Conservation (phyloP, 345 rosid genomes). For the Linum lewisii region DNA sequence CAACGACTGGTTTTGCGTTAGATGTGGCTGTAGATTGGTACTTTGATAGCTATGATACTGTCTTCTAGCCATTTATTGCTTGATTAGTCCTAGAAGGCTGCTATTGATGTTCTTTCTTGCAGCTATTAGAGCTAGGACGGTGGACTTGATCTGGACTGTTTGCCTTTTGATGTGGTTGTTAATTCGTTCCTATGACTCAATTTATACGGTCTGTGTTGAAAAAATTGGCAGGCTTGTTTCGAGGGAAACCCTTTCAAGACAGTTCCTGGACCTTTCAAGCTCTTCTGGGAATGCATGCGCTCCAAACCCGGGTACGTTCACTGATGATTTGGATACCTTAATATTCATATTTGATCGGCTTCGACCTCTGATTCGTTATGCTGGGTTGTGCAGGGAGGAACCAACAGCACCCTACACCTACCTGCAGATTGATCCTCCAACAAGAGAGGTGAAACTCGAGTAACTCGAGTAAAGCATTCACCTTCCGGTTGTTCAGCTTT, state of each 20-base stretch:
- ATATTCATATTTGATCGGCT: background rate
- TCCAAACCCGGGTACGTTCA: slow-evolving; percentile 84
- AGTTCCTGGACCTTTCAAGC: slow-evolving; percentile 92
- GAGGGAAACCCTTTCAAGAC: slow-evolving; percentile 99
- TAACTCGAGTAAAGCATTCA: slow-evolving; percentile 41
- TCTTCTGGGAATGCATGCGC: slow-evolving; percentile 88
- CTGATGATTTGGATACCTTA: slow-evolving; percentile 1
- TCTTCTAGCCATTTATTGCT: too few relatives aligned
- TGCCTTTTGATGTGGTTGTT: background rate
- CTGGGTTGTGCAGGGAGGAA: slow-evolving; percentile 63
- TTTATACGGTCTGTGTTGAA: background rate
- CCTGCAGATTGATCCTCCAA: slow-evolving; percentile 73
- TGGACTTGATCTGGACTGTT: too few relatives aligned
- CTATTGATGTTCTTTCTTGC: too few relatives aligned
- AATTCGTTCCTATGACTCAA: background rate
- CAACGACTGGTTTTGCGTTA: background rate
- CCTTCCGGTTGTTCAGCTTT: background rate
- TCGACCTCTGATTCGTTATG: slow-evolving; percentile 3
- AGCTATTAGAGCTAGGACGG: too few relatives aligned
- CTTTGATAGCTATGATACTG: too few relatives aligned
- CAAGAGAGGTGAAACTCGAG: slow-evolving; percentile 59
- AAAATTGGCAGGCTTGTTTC: slow-evolving; percentile 59
- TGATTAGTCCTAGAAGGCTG: too few relatives aligned
- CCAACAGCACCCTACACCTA: slow-evolving; percentile 78
- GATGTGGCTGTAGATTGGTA: background rate